These are phyloP conservation scores for Lasiosphaeria miniovina DNA, from an alignment of 495 filamentous ascomycete species.

Conservation along the genomic window DNA sequence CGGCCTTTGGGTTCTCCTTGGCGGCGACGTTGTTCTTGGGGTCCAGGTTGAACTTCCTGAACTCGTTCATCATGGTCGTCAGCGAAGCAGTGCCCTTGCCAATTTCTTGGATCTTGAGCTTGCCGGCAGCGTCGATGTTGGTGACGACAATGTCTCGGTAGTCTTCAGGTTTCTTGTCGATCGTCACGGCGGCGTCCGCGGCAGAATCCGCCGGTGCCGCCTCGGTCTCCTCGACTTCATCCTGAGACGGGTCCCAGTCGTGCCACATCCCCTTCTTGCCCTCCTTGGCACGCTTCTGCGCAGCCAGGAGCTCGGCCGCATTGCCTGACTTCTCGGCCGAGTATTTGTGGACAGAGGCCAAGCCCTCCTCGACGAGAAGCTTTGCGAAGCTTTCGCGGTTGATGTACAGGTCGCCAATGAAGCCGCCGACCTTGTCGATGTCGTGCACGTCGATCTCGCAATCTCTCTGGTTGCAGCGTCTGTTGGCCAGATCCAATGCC, in stretches of 20 bases:
- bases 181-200: conserved; percentile 38
- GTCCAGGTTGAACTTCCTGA: conserved; percentile 81
- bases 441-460: conserved; percentile 95
- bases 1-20: conserved; percentile 77
- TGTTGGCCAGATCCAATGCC: conserved; percentile 84
- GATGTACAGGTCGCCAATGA: conserved; percentile 91
- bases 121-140: conserved; percentile 72
- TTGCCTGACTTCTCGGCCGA: conserved; percentile 95
- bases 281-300: conserved; percentile 84
- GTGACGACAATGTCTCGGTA: conserved; percentile 92
- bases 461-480: conserved; percentile 86
- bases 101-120: conserved; percentile 84
- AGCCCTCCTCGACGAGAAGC: conserved; percentile 86
- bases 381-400: conserved; percentile 97
- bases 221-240: conserved; percentile 56
- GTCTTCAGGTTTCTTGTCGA: conserved; percentile 65
- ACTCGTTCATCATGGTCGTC: conserved; percentile 79
- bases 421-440: conserved; percentile 93
- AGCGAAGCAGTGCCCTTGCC: conserved; percentile 78
- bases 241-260: conserved; percentile 85
- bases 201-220: conserved; percentile 49
- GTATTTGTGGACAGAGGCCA: conserved; percentile 87
- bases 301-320: conserved; percentile 78
- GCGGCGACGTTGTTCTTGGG: conserved; percentile 67
- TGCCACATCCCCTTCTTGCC: conserved; percentile 85